Evolutionary conservation across 176 grass and related monocot species (phyloP).

Genomic region (Aechmea fasciata): DNA sequence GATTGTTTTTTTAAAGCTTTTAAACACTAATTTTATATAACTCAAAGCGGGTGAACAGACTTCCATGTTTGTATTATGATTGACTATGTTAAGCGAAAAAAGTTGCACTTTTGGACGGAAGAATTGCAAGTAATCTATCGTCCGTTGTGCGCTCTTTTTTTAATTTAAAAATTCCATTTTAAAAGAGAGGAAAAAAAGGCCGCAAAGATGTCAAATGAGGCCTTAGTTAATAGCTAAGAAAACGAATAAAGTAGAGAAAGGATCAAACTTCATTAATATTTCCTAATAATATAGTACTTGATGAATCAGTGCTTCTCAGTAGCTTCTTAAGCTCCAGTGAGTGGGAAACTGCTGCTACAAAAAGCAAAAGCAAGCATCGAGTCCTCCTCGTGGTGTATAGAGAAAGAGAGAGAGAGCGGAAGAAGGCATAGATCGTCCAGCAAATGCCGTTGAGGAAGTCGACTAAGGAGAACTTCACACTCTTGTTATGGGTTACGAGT

Average conservation of each 20-base stretch:
- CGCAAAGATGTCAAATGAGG: too few species aligned
- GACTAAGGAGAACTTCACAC: constrained; percentile 50
- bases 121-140: too few species aligned
- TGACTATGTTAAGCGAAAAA: too few species aligned
- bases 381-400: background rate
- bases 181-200: too few species aligned
- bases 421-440: constrained; percentile 68
- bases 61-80: too few species aligned
- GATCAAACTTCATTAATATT: background rate
- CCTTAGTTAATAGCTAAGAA: too few species aligned
- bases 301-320: background rate
- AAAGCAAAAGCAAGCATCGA: constrained; percentile 20
- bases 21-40: too few species aligned
- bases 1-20: too few species aligned
- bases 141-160: too few species aligned
- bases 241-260: background rate
- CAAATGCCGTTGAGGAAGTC: constrained; percentile 50
- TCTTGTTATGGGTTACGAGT: constrained; percentile 49
- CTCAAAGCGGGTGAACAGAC: too few species aligned
- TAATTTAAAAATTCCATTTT: too few species aligned
- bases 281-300: background rate
- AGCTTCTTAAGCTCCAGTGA: constrained; percentile 7
- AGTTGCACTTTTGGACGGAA: too few species aligned
- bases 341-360: background rate
- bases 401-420: constrained; percentile 23